Evolutionary conservation across 176 grass and related monocot genomes (phyloP).

Genomic region (Puccinellia tenuiflora): DNA sequence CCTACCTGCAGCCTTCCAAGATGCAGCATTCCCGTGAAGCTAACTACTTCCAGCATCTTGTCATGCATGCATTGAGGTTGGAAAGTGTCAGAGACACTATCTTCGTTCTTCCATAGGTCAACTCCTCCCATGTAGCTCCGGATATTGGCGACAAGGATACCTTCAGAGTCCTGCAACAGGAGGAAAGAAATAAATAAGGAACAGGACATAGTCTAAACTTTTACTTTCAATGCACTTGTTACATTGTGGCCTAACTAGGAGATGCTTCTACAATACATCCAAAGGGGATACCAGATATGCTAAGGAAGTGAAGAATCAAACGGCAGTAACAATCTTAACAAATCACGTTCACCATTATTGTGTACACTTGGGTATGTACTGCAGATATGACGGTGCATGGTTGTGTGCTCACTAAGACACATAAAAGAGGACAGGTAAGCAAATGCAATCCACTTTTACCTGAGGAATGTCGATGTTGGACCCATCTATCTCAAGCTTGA

Average conservation of each 20-base stretch:
- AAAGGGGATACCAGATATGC: neutral
- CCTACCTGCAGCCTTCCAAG: constrained; percentile 74
- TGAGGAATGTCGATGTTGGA: constrained; percentile 75
- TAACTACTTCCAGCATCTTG: constrained; percentile 84
- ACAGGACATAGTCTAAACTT: neutral
- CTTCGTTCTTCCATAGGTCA: constrained; percentile 86
- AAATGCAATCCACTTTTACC: constrained; percentile 27
- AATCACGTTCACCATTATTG: neutral
- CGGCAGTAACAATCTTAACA: neutral
- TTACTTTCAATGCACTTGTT: neutral
- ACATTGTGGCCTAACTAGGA: neutral
- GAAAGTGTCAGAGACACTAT: constrained; percentile 53
- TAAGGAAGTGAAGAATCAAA: neutral
- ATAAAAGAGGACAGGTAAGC: neutral
- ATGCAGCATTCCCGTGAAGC: constrained; percentile 85
- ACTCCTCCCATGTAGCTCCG: constrained; percentile 98
- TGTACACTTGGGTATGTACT: neutral
- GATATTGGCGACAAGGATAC: constrained; percentile 82
- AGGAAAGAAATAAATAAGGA: neutral
- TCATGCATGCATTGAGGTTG: constrained; percentile 80
- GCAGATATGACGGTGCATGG: neutral
- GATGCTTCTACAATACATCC: neutral
- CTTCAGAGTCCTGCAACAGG: constrained; percentile 63
- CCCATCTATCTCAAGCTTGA: constrained; percentile 89
- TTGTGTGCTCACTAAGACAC: neutral